phyloP scores from a whole-genome alignment of 2,329 filamentous ascomycete genomes.

The Ceratocystis variospora region DNA sequence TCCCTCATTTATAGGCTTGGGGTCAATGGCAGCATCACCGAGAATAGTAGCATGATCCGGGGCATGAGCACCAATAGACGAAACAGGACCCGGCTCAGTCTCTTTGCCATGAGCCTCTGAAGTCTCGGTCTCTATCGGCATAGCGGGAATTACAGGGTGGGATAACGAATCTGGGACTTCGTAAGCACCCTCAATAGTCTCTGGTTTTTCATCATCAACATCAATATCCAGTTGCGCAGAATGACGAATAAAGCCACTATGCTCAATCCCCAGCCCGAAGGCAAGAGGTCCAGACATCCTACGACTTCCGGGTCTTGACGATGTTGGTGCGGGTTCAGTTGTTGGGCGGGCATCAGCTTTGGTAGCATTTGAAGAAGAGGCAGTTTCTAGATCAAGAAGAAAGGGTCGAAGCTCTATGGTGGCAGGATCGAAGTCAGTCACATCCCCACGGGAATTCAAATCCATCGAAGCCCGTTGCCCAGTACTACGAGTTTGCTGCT shows the following conservation, averaged over 20 bases:
- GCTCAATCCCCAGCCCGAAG: conserved; percentile 24
- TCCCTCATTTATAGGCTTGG: neutral
- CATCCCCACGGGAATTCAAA: neutral
- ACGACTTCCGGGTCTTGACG: neutral
- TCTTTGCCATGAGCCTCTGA: neutral
- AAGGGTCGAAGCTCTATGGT: neutral
- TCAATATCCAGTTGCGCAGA: neutral
- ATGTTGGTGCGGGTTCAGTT: neutral
- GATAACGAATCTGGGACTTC: neutral
- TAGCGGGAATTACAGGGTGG: neutral
- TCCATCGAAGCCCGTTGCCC: neutral
- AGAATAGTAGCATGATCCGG: neutral
- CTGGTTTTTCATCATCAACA: neutral
- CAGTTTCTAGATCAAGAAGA: neutral
- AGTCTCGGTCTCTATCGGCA: neutral
- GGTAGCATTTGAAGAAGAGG: neutral
- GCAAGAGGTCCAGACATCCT: conserved; percentile 22
- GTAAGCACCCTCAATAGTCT: neutral
- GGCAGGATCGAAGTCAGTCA: neutral
- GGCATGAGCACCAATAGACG: neutral
- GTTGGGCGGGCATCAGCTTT: neutral
- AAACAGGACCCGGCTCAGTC: neutral
- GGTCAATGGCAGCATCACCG: neutral
- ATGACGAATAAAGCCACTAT: conserved; percentile 5
- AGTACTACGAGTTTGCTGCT: neutral